Base-by-base conservation (phyloP, 305 asterid species). In the Solanum chacoense region DNA sequence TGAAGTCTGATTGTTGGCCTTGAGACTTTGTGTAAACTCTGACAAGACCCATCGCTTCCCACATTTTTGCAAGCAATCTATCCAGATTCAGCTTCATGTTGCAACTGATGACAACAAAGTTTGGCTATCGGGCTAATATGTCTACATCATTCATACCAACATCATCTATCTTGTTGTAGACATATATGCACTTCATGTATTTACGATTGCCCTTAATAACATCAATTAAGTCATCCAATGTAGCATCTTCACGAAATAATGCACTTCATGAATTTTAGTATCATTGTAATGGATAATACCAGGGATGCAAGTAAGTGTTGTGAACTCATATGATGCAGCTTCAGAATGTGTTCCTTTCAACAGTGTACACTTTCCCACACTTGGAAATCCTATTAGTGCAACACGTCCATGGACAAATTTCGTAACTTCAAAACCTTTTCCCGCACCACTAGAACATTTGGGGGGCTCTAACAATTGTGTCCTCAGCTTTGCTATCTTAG, bases 21-120 rank as follows among this genome's bases (percentile, higher is more conserved):
- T 97, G 98, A 88, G 99, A 99, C 89, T 97, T 97, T 40, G 99
- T 95, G 69, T 96, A 97, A 85, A 95, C 94, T 92, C 98, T 94
- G 89, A 96, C 99, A 76, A 97, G 98, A 81, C 98, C 99, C 99
- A 97, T 97, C 89, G 89, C 99, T 35, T 96, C 98, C 99, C 99
- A 97, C 98, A 97, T 97, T 91, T 94, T 94, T 34, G 95, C 96
- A 67, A 97, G 97, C 86, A 97, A 93, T 93, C 99, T 94, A 88
- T 97, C 99, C 90, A 97, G 95, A 93, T 97, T 97, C 90, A 97
- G 95, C 98, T 92, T 92, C 85, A 97, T 87, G 90, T 97, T 97
- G 93, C 99, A 96, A 91, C 99, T 97, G 81, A 97, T 96, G 90
- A 97, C 99, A 84, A 97, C 93, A 1, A 98, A 96, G 88, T 94